These are phyloP conservation scores for Halophytophthora polymorphica DNA, from an alignment of 352 stramenopile genomes.

Conservation along the genomic window DNA sequence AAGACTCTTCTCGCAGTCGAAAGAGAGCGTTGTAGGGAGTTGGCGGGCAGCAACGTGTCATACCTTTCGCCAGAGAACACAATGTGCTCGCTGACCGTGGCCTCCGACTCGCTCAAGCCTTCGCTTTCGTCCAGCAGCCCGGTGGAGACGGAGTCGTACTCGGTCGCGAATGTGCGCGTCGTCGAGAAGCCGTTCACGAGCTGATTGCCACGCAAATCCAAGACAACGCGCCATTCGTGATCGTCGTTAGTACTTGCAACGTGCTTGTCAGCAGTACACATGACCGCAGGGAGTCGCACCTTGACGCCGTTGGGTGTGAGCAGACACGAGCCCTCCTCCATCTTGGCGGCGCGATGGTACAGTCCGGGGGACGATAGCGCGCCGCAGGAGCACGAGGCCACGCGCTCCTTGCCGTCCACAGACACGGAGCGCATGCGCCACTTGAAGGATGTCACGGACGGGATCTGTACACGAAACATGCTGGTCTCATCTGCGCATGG, in stretches of 20 bases:
- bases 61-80: constrained; percentile 57
- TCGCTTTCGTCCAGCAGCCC: constrained; percentile 20
- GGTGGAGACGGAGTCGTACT: constrained; percentile 21
- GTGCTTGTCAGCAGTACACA: not conserved
- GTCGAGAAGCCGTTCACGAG: constrained; percentile 10
- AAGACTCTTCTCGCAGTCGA: too few relatives aligned
- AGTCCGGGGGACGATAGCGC: constrained; percentile 23
- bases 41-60: not conserved
- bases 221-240: not conserved
- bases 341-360: constrained; percentile 36
- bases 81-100: constrained; percentile 54
- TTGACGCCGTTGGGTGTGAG: constrained; percentile 33
- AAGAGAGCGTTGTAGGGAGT: not conserved
- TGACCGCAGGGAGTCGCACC: constrained; percentile 7
- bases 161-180: constrained; percentile 7
- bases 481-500: constrained; percentile 47
- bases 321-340: constrained; percentile 37
- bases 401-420: constrained; percentile 27
- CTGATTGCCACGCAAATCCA: constrained; percentile 1
- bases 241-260: not conserved
- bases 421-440: constrained; percentile 38
- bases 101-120: constrained; percentile 19
- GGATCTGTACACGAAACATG: constrained; percentile 58
- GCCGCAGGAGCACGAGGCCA: constrained; percentile 35
- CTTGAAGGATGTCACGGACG: constrained; percentile 48